Evolutionary conservation across 2,329 filamentous ascomycete genomes (phyloP).

Genomic region (Rutstroemia sp.): DNA sequence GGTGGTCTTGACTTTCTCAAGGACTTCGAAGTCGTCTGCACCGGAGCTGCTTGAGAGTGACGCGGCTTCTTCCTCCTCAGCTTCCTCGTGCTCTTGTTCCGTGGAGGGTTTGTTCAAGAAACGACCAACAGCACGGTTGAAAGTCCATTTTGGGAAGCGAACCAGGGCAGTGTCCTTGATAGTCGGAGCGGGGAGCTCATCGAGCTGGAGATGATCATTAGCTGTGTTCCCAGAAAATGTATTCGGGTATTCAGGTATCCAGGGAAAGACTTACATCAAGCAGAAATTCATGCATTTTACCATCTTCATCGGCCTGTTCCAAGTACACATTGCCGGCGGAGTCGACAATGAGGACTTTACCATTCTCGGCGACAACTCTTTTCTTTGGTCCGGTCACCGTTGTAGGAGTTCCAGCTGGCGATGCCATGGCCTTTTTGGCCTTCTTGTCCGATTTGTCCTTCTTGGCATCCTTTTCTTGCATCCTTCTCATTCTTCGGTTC

Average conservation of each 20-base stretch:
- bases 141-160: constrained; percentile 69
- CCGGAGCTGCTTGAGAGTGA: constrained; percentile 49
- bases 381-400: constrained; percentile 69
- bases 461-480: constrained; percentile 78
- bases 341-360: constrained; percentile 90
- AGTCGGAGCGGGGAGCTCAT: constrained; percentile 71
- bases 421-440: constrained; percentile 41
- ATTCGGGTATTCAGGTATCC: too few relatives aligned
- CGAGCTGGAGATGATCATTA: constrained; percentile 42
- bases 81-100: constrained; percentile 32
- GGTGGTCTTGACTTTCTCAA: constrained; percentile 42
- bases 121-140: constrained; percentile 47
- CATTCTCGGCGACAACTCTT: constrained; percentile 86
- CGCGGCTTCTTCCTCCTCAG: constrained; percentile 35
- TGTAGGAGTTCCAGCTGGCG: constrained; percentile 30
- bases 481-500: constrained; percentile 80
- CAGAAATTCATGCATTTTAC: constrained; percentile 72
- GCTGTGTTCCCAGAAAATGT: too few relatives aligned
- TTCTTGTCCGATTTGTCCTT: constrained; percentile 58
- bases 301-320: constrained; percentile 86
- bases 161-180: constrained; percentile 77
- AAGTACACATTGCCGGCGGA: constrained; percentile 87
- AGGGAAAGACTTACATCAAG: constrained; percentile 63
- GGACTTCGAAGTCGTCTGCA: constrained; percentile 54
- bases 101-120: constrained; percentile 35